Evolutionary conservation across 176 grass and related monocot genomes (phyloP).

Genomic region (Hordeum marinum): DNA sequence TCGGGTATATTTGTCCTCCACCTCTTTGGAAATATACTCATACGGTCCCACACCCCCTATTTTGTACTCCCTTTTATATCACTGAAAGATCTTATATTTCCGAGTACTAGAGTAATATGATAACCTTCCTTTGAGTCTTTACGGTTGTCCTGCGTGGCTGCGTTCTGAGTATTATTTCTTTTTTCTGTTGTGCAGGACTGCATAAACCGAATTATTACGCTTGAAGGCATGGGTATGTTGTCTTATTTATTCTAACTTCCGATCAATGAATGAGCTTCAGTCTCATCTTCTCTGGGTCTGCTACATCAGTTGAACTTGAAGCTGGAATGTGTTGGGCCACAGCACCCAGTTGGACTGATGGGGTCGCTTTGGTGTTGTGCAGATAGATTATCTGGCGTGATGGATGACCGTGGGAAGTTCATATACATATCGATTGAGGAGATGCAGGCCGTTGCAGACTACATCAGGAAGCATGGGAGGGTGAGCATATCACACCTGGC

Average conservation of each 20-base stretch:
- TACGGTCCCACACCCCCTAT: neutral
- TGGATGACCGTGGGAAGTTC: slow-evolving; percentile 98
- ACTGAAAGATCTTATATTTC: too few relatives aligned
- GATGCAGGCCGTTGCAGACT: slow-evolving; percentile 89
- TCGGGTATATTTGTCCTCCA: neutral
- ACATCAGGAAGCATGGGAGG: slow-evolving; percentile 84
- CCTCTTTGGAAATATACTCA: neutral
- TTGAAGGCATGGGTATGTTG: slow-evolving; percentile 68
- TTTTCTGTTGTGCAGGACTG: slow-evolving; percentile 53
- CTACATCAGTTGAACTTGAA: neutral
- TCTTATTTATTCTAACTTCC: too few relatives aligned
- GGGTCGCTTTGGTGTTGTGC: neutral
- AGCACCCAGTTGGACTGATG: neutral
- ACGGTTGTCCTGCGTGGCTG: neutral
- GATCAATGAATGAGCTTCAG: neutral
- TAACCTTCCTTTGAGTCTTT: neutral
- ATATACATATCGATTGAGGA: slow-evolving; percentile 89
- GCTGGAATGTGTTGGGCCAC: neutral
- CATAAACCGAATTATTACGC: slow-evolving; percentile 76
- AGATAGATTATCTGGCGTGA: slow-evolving; percentile 94
- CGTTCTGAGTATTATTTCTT: neutral
- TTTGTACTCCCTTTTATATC: neutral
- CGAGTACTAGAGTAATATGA: neutral
- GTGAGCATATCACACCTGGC: slow-evolving; percentile 89
- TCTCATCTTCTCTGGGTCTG: neutral